Evolutionary conservation across 2,329 filamentous ascomycete species (phyloP).

Genomic region (Fonsecaea nubica): DNA sequence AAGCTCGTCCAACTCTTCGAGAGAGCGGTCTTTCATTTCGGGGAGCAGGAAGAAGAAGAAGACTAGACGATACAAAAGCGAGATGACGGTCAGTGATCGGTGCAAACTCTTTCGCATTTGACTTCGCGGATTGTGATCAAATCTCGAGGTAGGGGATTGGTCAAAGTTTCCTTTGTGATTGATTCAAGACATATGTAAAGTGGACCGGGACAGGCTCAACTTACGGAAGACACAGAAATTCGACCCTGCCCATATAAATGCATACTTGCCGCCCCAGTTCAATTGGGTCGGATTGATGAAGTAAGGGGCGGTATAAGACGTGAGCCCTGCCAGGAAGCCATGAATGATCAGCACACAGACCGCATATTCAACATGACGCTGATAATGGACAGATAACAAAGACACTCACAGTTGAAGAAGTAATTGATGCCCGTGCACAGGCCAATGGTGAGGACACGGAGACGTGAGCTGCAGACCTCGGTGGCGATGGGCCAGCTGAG

Average conservation of each 20-base stretch:
- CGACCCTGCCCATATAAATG: conserved; percentile 57
- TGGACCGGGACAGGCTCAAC: conserved; percentile 14
- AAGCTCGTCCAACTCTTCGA: conserved; percentile 43
- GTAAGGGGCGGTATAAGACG: conserved; percentile 49
- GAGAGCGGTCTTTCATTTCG: conserved; percentile 39
- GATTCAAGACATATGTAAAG: neutral
- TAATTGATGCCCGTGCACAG: conserved; percentile 52
- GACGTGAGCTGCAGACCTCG: conserved; percentile 49
- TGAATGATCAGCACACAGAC: neutral
- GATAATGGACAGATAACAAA: neutral
- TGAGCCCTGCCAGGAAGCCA: conserved; percentile 41
- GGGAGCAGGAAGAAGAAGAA: conserved; percentile 39
- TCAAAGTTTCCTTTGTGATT: neutral
- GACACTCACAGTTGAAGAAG: conserved; percentile 43
- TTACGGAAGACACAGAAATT: conserved; percentile 48
- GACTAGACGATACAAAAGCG: neutral
- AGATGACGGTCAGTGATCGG: neutral
- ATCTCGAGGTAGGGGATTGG: neutral
- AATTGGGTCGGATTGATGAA: conserved; percentile 51
- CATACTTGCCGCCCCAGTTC: conserved; percentile 55
- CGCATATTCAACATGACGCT: neutral
- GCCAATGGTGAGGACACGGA: conserved; percentile 48
- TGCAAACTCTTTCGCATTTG: neutral
- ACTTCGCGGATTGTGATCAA: neutral
- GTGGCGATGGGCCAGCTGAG: conserved; percentile 50